Conservation (phyloP, 805 yeast genomes). For the Aciculoconidium aculeatum region DNA sequence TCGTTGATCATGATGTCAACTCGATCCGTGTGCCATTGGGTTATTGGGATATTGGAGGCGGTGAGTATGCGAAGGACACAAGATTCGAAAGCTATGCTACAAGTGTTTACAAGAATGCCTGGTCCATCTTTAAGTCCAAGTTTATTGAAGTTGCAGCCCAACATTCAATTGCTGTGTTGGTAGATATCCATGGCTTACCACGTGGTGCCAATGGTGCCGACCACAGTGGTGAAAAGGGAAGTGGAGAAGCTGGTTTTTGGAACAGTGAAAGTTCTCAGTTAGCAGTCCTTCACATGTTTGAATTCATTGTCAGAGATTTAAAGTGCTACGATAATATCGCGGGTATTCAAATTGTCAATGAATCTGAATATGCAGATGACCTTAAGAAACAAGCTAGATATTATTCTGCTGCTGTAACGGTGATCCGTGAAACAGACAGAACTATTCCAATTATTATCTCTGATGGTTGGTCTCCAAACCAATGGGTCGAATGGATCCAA, state of each 20-base stretch:
- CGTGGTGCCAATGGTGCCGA: conserved; percentile 87
- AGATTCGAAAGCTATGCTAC: conserved; percentile 48
- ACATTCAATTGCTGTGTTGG: conserved; percentile 63
- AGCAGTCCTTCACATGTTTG: conserved; percentile 45
- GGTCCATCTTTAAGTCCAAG: conserved; percentile 52
- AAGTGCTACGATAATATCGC: conserved; percentile 57
- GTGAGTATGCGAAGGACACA: conserved; percentile 51
- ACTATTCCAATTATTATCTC: conserved; percentile 72
- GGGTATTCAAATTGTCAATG: conserved; percentile 84
- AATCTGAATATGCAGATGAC: conserved; percentile 57
- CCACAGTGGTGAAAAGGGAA: conserved; percentile 66
- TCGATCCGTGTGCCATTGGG: conserved; percentile 86
- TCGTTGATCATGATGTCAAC: conserved; percentile 61
- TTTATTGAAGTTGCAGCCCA: conserved; percentile 55
- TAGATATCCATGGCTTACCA: conserved; percentile 87
- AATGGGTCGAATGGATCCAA: conserved; percentile 66
- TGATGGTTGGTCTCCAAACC: conserved; percentile 91
- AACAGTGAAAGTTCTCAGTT: conserved; percentile 32
- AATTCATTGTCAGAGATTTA: conserved; percentile 60
- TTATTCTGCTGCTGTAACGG: conserved; percentile 58
- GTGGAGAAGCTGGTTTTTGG: conserved; percentile 66
- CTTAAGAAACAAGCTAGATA: conserved; percentile 52
- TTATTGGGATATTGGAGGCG: conserved; percentile 78
- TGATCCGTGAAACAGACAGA: conserved; percentile 51
- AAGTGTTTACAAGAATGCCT: conserved; percentile 63